Evolutionary conservation across 2,329 filamentous ascomycete species (phyloP), one percentile per base, ranked within the genome.

Genomic region (Cytospora chrysosperma): DNA sequence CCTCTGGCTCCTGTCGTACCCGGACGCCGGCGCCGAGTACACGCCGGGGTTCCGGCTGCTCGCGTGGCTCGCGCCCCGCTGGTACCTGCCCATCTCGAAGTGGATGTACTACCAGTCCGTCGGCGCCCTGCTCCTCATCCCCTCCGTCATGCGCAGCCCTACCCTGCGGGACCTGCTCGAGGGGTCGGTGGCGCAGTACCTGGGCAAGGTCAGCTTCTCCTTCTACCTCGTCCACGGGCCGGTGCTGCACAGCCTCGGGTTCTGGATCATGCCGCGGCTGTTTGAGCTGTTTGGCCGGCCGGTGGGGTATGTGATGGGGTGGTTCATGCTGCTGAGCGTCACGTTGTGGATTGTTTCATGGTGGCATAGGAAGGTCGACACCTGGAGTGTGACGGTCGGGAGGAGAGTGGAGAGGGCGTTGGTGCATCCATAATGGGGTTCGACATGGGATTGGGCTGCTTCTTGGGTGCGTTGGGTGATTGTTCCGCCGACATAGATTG

Each of bases 91-190:
- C 2, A 61, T 77, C 0, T 75, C 74, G 0, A 73, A 71, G 9
- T 78, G 76, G 76, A 75, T 75, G 73, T 77, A 77, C 62, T 77
- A 76, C 65, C 72, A 78, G 59, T 68, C 75, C 0, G 71, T 76
- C 64, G 76, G 76, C 1, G 76, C 76, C 0, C 67, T 78, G 1
- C 63, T 78, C 3, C 70, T 78, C 0, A 65, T 78, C 10, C 73
- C 71, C 0, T 76, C 75, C 40, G 69, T 77, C 24, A 60, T 78
- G 9, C 74, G 73, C 40, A 77, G 72, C 34, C 70, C 71, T 0
- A 52, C 68, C 1, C 69, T 77, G 9, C 63, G 70, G 34, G 50
- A 62, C 2, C 1, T 75, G 8, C 68, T 78, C 3, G 76, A 78
- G 56, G 68, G 69, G 6, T 67, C 63, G 0, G 34, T 71, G 7